Conservation (phyloP, 2,329 filamentous ascomycete species). For the Fusarium nanum region DNA sequence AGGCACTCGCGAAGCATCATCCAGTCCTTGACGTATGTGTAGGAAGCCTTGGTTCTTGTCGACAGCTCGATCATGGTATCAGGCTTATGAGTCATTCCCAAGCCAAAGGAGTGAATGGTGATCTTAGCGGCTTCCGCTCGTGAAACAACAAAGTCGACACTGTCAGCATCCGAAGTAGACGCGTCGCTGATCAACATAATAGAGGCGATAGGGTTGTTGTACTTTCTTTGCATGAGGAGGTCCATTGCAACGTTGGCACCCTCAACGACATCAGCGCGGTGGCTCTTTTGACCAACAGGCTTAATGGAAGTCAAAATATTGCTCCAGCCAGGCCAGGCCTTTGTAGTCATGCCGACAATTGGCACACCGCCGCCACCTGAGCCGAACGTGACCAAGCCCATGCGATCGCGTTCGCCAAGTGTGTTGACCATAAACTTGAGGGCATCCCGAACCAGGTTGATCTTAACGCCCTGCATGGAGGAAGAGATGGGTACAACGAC, state of each 20-base stretch:
- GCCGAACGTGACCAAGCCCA: slow-evolving; percentile 97
- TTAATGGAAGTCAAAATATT: slow-evolving; percentile 88
- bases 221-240: slow-evolving; percentile 95
- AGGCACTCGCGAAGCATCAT: slow-evolving; percentile 99
- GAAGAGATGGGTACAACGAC: slow-evolving; percentile 97
- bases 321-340: slow-evolving; percentile 91
- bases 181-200: slow-evolving; percentile 98
- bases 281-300: slow-evolving; percentile 94
- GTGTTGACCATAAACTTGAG: slow-evolving; percentile 91
- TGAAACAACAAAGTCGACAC: slow-evolving; percentile 97
- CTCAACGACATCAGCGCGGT: slow-evolving; percentile 95
- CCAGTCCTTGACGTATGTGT: slow-evolving; percentile 99
- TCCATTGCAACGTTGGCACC: slow-evolving; percentile 99
- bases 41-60: slow-evolving; percentile 93
- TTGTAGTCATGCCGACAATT: slow-evolving; percentile 97
- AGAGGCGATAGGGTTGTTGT: slow-evolving; percentile 92
- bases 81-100: slow-evolving; percentile 96
- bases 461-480: slow-evolving; percentile 99
- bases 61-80: slow-evolving; percentile 99
- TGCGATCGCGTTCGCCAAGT: slow-evolving; percentile 91
- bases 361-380: slow-evolving; percentile 93
- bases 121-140: slow-evolving; percentile 98
- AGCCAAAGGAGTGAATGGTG: slow-evolving; percentile 93
- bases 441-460: slow-evolving; percentile 90
- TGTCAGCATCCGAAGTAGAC: slow-evolving; percentile 91